These are phyloP conservation scores for Hypsizygus marmoreus DNA, from an alignment of 768 basidiomycete species.

Conservation along the genomic window DNA sequence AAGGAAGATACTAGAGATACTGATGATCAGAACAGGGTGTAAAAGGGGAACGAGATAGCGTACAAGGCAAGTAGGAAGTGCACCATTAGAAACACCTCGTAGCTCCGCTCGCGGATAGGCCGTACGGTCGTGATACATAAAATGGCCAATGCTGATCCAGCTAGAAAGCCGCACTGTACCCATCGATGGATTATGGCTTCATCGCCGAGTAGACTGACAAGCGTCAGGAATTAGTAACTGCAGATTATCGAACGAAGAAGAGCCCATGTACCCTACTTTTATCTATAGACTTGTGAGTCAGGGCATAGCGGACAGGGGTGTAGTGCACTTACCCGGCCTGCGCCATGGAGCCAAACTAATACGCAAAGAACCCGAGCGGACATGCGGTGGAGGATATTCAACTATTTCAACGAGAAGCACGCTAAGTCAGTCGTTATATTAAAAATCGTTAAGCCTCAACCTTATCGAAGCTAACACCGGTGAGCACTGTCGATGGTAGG, in stretches of 20 bases:
- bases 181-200: slow-evolving; percentile 20
- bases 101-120: slow-evolving; percentile 44
- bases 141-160: slow-evolving; percentile 40
- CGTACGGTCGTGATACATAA: slow-evolving; percentile 48
- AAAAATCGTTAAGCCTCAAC: too few species aligned
- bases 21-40: too few species aligned
- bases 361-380: slow-evolving; percentile 47
- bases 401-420: slow-evolving; percentile 27
- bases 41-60: too few species aligned
- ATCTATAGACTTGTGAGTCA: slow-evolving; percentile 9
- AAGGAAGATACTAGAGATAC: too few species aligned
- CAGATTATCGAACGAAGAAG: too few species aligned
- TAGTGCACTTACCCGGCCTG: slow-evolving; percentile 37
- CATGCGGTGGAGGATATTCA: slow-evolving; percentile 49
- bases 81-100: slow-evolving; percentile 53
- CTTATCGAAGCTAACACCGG: slow-evolving; percentile 51
- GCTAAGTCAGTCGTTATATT: neutral
- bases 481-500: slow-evolving; percentile 41
- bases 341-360: slow-evolving; percentile 51
- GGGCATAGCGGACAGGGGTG: neutral
- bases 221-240: neutral
- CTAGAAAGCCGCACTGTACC: slow-evolving; percentile 38
- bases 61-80: slow-evolving; percentile 48
- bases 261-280: slow-evolving; percentile 20
- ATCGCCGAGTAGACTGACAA: slow-evolving; percentile 14